A percentile compares a stretch with the other conserved stretches of the same genome.
Conservation (phyloP, 192 early-diverging fungal species). For the Dissophora globulifera region DNA sequence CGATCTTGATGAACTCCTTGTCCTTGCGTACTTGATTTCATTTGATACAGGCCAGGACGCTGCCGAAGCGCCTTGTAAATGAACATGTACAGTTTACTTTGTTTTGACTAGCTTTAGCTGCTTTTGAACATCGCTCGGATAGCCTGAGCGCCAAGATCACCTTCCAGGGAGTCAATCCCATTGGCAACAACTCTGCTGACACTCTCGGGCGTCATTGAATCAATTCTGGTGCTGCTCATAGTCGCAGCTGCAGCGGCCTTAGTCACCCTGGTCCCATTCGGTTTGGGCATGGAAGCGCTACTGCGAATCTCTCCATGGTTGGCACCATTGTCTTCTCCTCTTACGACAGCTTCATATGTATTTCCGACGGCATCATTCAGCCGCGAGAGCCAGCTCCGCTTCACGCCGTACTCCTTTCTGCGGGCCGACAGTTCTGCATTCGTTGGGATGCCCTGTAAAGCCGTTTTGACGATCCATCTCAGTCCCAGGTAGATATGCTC, state of each 20-base stretch:
- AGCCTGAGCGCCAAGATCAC: constrained; percentile 21
- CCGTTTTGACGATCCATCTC: constrained; percentile 10
- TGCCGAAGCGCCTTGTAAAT: too few relatives aligned
- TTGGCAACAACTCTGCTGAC: constrained; percentile 1
- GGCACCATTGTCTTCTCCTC: not conserved
- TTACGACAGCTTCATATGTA: not conserved
- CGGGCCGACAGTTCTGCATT: constrained; percentile 22
- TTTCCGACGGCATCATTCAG: constrained; percentile 28
- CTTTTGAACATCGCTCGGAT: constrained; percentile 27
- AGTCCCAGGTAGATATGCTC: constrained; percentile 40
- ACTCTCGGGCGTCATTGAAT: not conserved
- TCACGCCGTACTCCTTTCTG: constrained; percentile 32
- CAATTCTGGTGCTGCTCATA: not conserved
- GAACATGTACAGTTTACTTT: too few relatives aligned
- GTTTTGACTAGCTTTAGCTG: too few relatives aligned
- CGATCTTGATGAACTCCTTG: too few relatives aligned
- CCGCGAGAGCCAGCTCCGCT: constrained; percentile 29
- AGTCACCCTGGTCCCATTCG: not conserved
- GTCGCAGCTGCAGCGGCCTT: not conserved
- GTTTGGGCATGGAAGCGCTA: not conserved
- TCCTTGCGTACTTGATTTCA: too few relatives aligned
- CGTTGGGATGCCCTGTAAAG: constrained; percentile 33
- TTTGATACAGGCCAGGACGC: too few relatives aligned
- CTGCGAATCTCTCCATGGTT: constrained; percentile 1
- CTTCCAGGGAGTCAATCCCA: too few relatives aligned